Evolutionary conservation across 2,329 filamentous ascomycete genomes (phyloP), one percentile per base, ranked within the genome.

Genomic region (Onygenales sp.): DNA sequence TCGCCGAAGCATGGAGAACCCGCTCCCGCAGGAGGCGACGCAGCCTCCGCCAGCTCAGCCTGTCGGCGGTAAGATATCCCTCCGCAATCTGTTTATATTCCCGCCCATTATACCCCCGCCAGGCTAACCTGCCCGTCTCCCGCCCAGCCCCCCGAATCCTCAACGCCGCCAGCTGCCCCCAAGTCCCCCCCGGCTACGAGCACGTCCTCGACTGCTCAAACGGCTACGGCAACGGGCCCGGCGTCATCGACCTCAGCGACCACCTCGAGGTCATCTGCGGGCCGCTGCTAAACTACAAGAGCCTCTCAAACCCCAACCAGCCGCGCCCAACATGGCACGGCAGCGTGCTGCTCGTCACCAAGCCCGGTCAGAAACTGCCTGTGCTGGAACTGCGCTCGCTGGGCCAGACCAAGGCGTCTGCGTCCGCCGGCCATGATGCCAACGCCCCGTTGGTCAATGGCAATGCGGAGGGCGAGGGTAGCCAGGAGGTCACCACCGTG

Each of bases 321-420:
- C 57, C 57, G 9, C 57, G 63, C 31, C 59, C 65, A 1, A 61
- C 64, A 46, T 97, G 92, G 91, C 77, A 87, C 62, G 91, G 92
- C 54, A 95, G 89, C 67, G 87, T 95, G 7, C 74, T 96, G 61
- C 74, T 96, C 49, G 89, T 96, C 51, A 87, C 85, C 13, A 83
- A 79, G 50, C 86, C 89, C 4, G 86, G 86, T 27, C 83, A 81
- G 63, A 73, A 75, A 17, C 78, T 81, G 57, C 77, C 79, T 1
- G 73, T 78, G 57, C 82, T 94, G 42, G 75, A 76, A 31, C 69
- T 72, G 58, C 67, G 66, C 55, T 64, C 66, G 39, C 54, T 61
- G 6, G 69, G 68, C 38, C 32, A n/a, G 33, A 48, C 45, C 14
- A 7, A 6, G 7, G 11, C n/a, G 9, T 38, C 14, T 17, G 27